Base-by-base conservation (phyloP, 352 stramenopile genomes). In the Aphanomyces astaci region DNA sequence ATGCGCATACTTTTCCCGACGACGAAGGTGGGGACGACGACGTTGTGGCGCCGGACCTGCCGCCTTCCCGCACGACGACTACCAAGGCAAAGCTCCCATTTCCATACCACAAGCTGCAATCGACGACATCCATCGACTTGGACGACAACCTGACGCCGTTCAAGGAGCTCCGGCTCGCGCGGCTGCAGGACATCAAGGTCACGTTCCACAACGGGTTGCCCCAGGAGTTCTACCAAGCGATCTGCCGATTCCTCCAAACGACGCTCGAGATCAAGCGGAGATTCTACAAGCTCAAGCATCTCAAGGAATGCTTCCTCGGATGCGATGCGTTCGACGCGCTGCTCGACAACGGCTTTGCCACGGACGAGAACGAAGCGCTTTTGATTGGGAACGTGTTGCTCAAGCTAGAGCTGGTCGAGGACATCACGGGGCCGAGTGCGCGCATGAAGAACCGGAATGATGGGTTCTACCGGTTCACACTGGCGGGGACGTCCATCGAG, bases 271-370 rank as follows among this genome's bases (percentile, higher is more conserved):
- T 92, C 66, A 93, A 93, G 78, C 91, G 83, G 5, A 77, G 84
- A 17, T 84, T 93, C 70, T 88, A 84, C 59, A 79, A 81, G 10
- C 91, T 94, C 73, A 92, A 88, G 65, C 91, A 91, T 60, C 90
- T 89, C 78, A 94, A 94, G 71, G 86, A 94, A 71, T 72, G 84
- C 10, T 94, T 94, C 71, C 83, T 84, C 1, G 86, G 86, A 54
- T 78, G 75, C 54, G 86, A 94, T 56, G 80, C 81, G 11, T 79
- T 94, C 33, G 79, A 80, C 11, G 78, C 88, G 66, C 82, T 94
- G 76, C 73, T 94, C 30, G 27, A 84, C 24, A 81, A 78, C 66
- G 86, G 86, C 30, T 94, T 93, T 71, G 79, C 79, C 4, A 81
- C 90, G n/a, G 83, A 94, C 70, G 81, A 88, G 31, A 67, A 80